Percentiles rank a stretch among this genome's conserved stretches.
Evolutionary conservation across 108 stramenopile genomes (phyloP).

Genomic region (Conticribra weissflogii): DNA sequence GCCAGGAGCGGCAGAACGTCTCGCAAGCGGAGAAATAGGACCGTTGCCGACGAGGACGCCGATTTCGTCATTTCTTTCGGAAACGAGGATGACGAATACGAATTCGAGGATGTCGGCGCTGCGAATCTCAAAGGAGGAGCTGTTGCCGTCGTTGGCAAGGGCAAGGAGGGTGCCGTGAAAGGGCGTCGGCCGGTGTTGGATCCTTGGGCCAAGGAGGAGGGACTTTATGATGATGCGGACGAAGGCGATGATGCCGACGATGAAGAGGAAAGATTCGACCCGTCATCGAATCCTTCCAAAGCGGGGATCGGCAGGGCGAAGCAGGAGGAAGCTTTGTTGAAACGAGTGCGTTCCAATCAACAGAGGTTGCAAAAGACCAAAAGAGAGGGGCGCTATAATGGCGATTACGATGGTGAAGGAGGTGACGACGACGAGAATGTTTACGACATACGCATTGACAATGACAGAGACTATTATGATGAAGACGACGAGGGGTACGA

Average conservation of each 20-base stretch:
- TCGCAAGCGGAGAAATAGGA: too few species aligned
- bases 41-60: slow-evolving; percentile 32
- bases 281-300: too few species aligned
- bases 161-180: slow-evolving; percentile 21
- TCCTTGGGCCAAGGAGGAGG: slow-evolving; percentile 61
- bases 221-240: background rate
- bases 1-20: too few species aligned
- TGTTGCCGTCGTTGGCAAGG: too few species aligned
- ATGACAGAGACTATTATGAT: slow-evolving; percentile 47
- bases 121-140: too few species aligned
- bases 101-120: slow-evolving; percentile 5
- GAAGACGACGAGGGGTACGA: slow-evolving; percentile 67
- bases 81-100: slow-evolving; percentile 12
- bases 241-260: background rate
- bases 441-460: slow-evolving; percentile 13
- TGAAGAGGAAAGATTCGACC: background rate
- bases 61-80: slow-evolving; percentile 30
- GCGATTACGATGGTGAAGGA: background rate
- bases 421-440: slow-evolving; percentile 2
- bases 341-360: slow-evolving; percentile 54
- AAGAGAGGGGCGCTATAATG: slow-evolving; percentile 1
- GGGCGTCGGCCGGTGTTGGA: too few species aligned
- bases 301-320: too few species aligned
- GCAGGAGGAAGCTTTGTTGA: slow-evolving; percentile 39
- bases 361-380: slow-evolving; percentile 24